Evolutionary conservation across 2,329 filamentous ascomycete genomes (phyloP), one percentile per base, ranked within the genome.

Genomic region (Trichoderma sp.): DNA sequence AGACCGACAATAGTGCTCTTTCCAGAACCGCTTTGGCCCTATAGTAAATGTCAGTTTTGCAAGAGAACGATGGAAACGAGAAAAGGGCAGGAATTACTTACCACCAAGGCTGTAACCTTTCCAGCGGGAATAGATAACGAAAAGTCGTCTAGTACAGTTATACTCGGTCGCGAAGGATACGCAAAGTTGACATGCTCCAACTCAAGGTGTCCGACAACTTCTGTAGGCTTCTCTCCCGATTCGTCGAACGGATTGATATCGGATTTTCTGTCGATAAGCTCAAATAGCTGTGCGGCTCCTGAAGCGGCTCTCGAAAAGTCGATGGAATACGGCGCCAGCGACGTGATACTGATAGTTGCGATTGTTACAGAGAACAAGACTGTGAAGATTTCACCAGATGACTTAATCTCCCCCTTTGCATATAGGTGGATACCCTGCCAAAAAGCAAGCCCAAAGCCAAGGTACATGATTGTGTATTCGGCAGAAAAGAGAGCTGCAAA

Each of bases 121-220:
- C 81, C 81, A 4, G 83, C 80, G 1, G 82, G 81, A 4, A 85
- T 77, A 2, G 77, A 72, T 0, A 85, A 75, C 2, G 77, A 79
- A 34, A 85, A 80, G 46, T 81, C 73, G 13, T 82, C 75, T 10
- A 84, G 71, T 1, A 85, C 81, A 1, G 76, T 77, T 10, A 79
- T 77, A 2, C 80, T 78, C 0, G 82, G 82, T 0, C 84, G 75
- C 1, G 78, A 80, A 0, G 83, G 83, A 70, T 86, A 85, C 1
- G 79, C 74, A 68, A 85, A 83, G 0, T 73, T 77, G n/a, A 85
- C 72, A 21, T 80, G 77, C 8, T 81, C 75, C 13, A 85, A 70
- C 18, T 80, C 75, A 4, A 85, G 75, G 3, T 75, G 69, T 5
- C 80, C 80, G 2, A 73, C 30, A 0, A 76, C 76, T 18, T 76